Base-by-base conservation (phyloP, 257 asterid genomes). In the Rubia yunnanensis region DNA sequence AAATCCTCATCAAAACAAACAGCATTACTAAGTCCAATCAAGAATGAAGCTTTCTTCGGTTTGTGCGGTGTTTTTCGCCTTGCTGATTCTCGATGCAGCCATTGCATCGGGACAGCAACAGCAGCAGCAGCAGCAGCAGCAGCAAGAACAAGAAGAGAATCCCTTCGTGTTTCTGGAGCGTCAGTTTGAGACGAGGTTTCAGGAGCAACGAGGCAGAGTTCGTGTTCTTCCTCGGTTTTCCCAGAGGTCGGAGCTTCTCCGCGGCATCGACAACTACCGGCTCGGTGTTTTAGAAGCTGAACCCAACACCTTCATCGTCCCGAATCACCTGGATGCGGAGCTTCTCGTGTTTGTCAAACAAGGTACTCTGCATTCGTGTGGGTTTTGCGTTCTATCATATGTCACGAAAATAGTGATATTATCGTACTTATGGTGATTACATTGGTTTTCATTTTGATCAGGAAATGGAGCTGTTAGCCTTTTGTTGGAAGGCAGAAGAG, bases 251-350 rank as follows among this genome's bases (percentile, higher is more conserved):
- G 63, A 73, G 44, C 84, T 91, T 5, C 78, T 76, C 31, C 50
- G 72, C 1, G 95, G 96, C 0, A 83, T 91, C 44, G 85, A 84
- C 58, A 88, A 91, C 63, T 83, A 66, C 64, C 81, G 97, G 3
- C 52, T 91, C 31, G 41, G 65, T 0, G 63, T 84, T 24, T 59
- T 84, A 5, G 97, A 88, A 66, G 88, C 92, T 0, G 79, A 86
- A 24, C 97, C 96, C 27, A 80, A 79, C 30, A 73, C 95, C 23
- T 88, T 91, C 52, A 13, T 84, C 13, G 68, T 81, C 63, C 97
- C 97, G 1, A 68, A 53, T 18, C 92, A 91, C 66, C 70, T 70
- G 76, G 97, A 91, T 69, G 97, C 96, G 0, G 91, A 91, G 0
- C 32, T 53, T 4, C 34, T 88, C 1, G 1, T 70, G 66, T 76